Conservation (phyloP, 2,329 filamentous ascomycete genomes). For the Alternaria brassicicola region DNA sequence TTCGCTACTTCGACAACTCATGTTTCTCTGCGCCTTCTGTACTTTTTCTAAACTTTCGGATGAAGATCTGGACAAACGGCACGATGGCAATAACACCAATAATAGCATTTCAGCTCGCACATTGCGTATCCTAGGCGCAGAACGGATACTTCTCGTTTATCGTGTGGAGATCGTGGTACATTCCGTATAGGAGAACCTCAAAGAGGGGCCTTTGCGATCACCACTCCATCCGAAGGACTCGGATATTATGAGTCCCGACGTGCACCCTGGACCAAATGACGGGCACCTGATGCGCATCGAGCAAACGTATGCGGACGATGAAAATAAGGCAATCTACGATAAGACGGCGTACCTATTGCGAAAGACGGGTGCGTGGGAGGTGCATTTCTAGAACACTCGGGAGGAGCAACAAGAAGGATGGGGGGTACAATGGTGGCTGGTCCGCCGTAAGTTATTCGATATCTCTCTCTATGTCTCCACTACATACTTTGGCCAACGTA, state of each 20-base stretch:
- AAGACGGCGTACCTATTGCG: slow-evolving; percentile 16
- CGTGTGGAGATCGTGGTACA: slow-evolving; percentile 18
- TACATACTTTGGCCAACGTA: neutral
- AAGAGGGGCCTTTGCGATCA: slow-evolving; percentile 18
- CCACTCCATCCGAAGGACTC: slow-evolving; percentile 20
- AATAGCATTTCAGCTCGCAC: slow-evolving; percentile 1
- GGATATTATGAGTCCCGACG: slow-evolving; percentile 16
- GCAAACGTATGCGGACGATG: slow-evolving; percentile 15
- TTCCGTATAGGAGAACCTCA: slow-evolving; percentile 12
- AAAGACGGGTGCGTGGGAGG: slow-evolving; percentile 18
- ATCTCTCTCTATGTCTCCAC: neutral
- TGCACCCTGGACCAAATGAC: slow-evolving; percentile 9
- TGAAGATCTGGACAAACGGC: neutral
- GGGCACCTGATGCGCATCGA: slow-evolving; percentile 7
- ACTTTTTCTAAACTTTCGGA: slow-evolving; percentile 25
- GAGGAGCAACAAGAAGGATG: neutral
- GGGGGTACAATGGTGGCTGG: slow-evolving; percentile 19
- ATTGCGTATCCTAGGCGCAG: slow-evolving; percentile 23
- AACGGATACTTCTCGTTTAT: slow-evolving; percentile 28
- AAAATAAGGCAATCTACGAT: slow-evolving; percentile 16
- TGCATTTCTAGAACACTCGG: slow-evolving; percentile 9
- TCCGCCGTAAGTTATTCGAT: slow-evolving; percentile 2
- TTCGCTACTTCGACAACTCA: slow-evolving; percentile 19
- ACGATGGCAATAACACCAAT: neutral
- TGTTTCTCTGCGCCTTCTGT: slow-evolving; percentile 26